Evolutionary conservation across 192 early-diverging fungal genomes (phyloP).

Genomic region (Gigaspora rosea): DNA sequence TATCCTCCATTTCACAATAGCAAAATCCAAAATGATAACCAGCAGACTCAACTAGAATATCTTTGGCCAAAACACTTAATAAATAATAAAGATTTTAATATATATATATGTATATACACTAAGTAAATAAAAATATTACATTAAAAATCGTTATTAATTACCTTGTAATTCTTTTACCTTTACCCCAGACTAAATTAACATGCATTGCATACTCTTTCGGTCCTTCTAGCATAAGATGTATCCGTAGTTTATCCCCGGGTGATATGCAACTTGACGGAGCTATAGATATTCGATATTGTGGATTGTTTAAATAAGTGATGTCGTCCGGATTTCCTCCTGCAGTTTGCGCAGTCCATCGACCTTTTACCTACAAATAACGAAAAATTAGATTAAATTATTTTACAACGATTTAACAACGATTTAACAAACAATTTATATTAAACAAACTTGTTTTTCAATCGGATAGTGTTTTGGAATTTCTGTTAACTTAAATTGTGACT

Average conservation of each 20-base stretch:
- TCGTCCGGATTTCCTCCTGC: conserved; percentile 77
- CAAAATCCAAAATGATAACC: conserved; percentile 80
- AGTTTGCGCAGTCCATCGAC: conserved; percentile 72
- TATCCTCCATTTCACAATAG: conserved; percentile 61
- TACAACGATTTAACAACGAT: background rate
- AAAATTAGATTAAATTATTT: background rate
- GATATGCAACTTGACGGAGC: conserved; percentile 38
- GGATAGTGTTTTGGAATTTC: conserved; percentile 63
- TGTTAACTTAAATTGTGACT: conserved; percentile 61
- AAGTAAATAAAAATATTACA: background rate
- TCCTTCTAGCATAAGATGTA: conserved; percentile 68
- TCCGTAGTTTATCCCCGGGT: conserved; percentile 1
- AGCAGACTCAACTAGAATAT: conserved; percentile 70
- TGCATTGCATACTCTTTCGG: conserved; percentile 66
- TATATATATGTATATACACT: background rate
- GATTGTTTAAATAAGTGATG: conserved; percentile 74
- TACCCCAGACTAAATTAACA: conserved; percentile 64
- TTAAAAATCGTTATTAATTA: conserved; percentile 35
- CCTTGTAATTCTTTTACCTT: conserved; percentile 70
- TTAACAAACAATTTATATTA: background rate
- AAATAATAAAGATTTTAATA: conserved; percentile 21
- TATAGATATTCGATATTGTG: conserved; percentile 72
- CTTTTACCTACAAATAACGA: conserved; percentile 47
- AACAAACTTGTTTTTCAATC: conserved; percentile 55
- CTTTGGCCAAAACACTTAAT: conserved; percentile 50